Evolutionary conservation across 495 filamentous ascomycete genomes (phyloP).

Genomic region (Xylaria castorea): DNA sequence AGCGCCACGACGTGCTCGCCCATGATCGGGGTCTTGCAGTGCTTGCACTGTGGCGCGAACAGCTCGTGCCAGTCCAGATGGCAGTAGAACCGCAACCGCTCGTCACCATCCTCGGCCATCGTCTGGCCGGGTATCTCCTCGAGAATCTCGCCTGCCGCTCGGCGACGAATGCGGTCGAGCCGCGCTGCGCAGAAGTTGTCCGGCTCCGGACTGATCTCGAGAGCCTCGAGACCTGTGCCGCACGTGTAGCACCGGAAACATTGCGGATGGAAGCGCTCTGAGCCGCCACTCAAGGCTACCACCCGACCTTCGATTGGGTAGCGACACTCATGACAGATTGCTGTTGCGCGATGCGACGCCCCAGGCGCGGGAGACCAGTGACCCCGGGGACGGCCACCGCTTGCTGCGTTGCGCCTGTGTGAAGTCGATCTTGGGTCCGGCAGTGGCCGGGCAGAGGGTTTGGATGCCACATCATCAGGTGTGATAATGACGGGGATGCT

Average conservation of each 20-base stretch:
- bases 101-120: slow-evolving; percentile 71
- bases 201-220: slow-evolving; percentile 95
- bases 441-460: slow-evolving; percentile 46
- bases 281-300: slow-evolving; percentile 73
- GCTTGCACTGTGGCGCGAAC: slow-evolving; percentile 91
- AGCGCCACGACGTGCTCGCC: slow-evolving; percentile 93
- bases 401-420: slow-evolving; percentile 44
- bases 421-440: slow-evolving; percentile 45
- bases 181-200: slow-evolving; percentile 70
- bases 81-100: slow-evolving; percentile 84
- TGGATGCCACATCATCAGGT: slow-evolving; percentile 45
- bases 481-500: slow-evolving; percentile 54
- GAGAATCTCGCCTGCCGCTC: slow-evolving; percentile 63
- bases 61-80: slow-evolving; percentile 97
- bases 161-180: slow-evolving; percentile 69
- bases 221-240: slow-evolving; percentile 84
- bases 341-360: slow-evolving; percentile 66
- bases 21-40: slow-evolving; percentile 98
- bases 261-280: slow-evolving; percentile 84
- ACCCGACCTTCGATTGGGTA: slow-evolving; percentile 87
- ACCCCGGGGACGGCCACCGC: slow-evolving; percentile 43
- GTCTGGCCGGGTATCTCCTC: slow-evolving; percentile 62
- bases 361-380: slow-evolving; percentile 56
- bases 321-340: slow-evolving; percentile 82
- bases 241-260: slow-evolving; percentile 94